Percentiles rank a stretch among this genome's conserved stretches.
These are phyloP conservation scores for Tuber brumale DNA, from an alignment of 495 filamentous ascomycete species.

Conservation along the genomic window DNA sequence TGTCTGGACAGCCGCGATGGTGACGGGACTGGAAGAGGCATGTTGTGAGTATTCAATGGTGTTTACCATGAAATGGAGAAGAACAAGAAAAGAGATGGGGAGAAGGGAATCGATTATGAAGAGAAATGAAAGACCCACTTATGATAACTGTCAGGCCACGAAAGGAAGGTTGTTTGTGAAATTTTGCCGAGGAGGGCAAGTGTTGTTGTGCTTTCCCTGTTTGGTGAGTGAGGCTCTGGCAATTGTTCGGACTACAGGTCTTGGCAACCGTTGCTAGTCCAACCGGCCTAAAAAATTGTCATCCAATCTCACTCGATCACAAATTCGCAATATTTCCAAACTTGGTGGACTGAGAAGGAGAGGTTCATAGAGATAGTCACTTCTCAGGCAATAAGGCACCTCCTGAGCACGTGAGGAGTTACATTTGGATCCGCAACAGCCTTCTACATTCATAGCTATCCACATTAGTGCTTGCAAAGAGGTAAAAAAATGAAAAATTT, in stretches of 20 bases:
- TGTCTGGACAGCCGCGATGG: background rate
- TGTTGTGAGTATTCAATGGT: conserved; percentile 1
- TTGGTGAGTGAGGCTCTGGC: background rate
- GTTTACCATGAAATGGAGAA: background rate
- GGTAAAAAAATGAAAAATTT: background rate
- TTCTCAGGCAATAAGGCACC: background rate
- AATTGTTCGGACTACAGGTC: background rate
- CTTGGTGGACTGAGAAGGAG: background rate
- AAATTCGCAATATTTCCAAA: background rate
- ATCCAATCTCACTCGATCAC: background rate
- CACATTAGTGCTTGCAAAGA: background rate
- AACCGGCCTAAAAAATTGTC: background rate
- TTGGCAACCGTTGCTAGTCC: background rate
- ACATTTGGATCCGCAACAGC: background rate
- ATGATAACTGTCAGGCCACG: background rate
- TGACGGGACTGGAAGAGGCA: conserved; percentile 4
- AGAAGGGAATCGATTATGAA: background rate
- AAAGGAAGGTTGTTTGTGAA: background rate
- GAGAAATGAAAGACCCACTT: conserved; percentile 1
- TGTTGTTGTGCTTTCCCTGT: background rate
- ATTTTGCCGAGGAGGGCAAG: background rate
- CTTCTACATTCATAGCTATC: background rate
- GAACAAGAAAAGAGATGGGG: background rate
- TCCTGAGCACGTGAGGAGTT: background rate
- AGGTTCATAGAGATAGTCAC: background rate